Conservation (phyloP, 306 rosid species). For the Cicer arietinum region DNA sequence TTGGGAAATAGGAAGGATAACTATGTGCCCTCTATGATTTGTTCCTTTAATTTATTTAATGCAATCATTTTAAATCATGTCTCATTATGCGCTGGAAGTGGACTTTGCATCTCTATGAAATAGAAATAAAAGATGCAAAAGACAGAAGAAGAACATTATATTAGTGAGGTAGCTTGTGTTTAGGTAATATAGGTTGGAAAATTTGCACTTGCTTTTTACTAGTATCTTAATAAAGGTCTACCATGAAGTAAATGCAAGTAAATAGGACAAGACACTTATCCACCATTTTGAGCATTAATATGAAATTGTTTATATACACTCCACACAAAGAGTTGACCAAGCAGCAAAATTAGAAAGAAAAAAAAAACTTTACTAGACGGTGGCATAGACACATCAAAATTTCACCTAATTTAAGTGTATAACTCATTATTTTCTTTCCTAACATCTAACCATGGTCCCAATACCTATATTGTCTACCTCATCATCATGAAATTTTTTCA, state of each 20-base stretch:
- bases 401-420: conserved; percentile 53
- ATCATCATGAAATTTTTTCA: background rate
- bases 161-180: conserved; percentile 10
- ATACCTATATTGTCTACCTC: conserved; percentile 21
- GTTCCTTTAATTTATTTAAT: no score
- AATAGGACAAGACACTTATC: conserved; percentile 44
- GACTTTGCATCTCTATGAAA: background rate
- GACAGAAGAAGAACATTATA: background rate
- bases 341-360: conserved; percentile 43
- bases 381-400: conserved; percentile 39
- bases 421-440: conserved; percentile 49
- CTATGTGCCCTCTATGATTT: no score
- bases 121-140: conserved; percentile 6
- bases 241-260: conserved; percentile 30
- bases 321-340: conserved; percentile 9
- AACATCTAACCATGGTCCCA: conserved; percentile 41
- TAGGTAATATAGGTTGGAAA: conserved; percentile 36
- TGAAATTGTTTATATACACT: conserved; percentile 30
- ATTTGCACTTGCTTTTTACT: background rate
- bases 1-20: no score
- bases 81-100: background rate
- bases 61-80: background rate
- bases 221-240: background rate
- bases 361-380: conserved; percentile 7
- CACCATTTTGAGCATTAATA: conserved; percentile 26